Evolutionary conservation across 2,329 filamentous ascomycete species (phyloP).

Genomic region (Botrytis porri): DNA sequence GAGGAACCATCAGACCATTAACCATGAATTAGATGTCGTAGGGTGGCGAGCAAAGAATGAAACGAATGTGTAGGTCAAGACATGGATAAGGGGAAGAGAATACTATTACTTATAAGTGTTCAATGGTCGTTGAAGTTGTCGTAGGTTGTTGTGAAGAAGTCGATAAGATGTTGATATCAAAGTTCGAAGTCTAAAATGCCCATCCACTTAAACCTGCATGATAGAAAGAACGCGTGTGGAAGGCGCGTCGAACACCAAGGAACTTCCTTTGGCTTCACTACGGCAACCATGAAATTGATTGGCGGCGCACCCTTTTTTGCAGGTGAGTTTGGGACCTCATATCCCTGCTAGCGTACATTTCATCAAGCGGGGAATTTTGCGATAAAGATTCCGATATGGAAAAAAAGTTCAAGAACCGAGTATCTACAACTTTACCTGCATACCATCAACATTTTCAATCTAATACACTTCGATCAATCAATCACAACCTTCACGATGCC

Average conservation of each 20-base stretch:
- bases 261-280: slow-evolving; percentile 14
- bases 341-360: slow-evolving; percentile 2
- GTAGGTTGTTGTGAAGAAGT: slow-evolving; percentile 9
- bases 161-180: slow-evolving; percentile 9
- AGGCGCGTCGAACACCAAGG: slow-evolving; percentile 18
- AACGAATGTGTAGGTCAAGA: slow-evolving; percentile 15
- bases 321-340: not conserved
- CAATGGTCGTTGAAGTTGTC: slow-evolving; percentile 1
- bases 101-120: not conserved
- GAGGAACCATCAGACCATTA: slow-evolving; percentile 4
- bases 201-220: slow-evolving; percentile 9
- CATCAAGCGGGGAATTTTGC: slow-evolving; percentile 22
- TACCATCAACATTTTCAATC: not conserved
- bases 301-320: not conserved
- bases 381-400: slow-evolving; percentile 31
- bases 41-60: not conserved
- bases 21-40: slow-evolving; percentile 1
- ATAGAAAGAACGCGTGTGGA: slow-evolving; percentile 18
- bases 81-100: not conserved
- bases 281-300: slow-evolving; percentile 22
- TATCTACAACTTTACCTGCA: not conserved
- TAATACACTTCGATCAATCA: not conserved
- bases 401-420: slow-evolving; percentile 24
- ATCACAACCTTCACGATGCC: slow-evolving; percentile 54
- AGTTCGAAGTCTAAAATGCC: not conserved